Evolutionary conservation across 805 yeast species (phyloP).

Genomic region (Jamesozyma spencerorum): DNA sequence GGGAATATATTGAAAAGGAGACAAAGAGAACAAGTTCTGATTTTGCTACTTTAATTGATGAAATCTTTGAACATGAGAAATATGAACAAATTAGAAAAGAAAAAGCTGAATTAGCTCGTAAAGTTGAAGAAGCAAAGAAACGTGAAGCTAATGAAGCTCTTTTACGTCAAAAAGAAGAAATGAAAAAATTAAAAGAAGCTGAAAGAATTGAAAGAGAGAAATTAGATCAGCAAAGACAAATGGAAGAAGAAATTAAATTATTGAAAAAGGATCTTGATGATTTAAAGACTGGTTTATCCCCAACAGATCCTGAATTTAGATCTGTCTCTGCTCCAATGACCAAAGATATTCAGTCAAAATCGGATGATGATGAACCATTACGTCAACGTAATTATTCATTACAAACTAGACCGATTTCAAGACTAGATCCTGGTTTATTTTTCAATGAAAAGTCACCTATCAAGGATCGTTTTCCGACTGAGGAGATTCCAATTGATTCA

Average conservation of each 20-base stretch:
- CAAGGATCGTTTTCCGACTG: conserved; percentile 1
- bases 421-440: conserved; percentile 36
- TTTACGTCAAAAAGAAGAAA: conserved; percentile 20
- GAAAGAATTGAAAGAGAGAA: conserved; percentile 17
- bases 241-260: conserved; percentile 18
- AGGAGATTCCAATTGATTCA: conserved; percentile 8
- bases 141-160: conserved; percentile 36
- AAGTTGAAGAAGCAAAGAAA: conserved; percentile 38
- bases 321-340: conserved; percentile 34
- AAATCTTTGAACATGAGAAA: conserved; percentile 63
- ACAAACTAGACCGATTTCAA: conserved; percentile 36
- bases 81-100: conserved; percentile 47
- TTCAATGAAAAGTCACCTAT: conserved; percentile 4
- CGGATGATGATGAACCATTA: conserved; percentile 21
- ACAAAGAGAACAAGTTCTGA: conserved; percentile 70
- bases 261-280: conserved; percentile 14
- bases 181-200: conserved; percentile 12
- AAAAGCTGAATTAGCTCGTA: conserved; percentile 37
- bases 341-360: conserved; percentile 13
- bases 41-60: conserved; percentile 70
- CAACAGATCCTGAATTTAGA: conserved; percentile 17
- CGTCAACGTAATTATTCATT: conserved; percentile 34
- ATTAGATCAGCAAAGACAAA: conserved; percentile 24
- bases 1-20: conserved; percentile 63
- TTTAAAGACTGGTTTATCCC: conserved; percentile 4